A percentile compares a stretch with the other conserved stretches of the same genome.
phyloP scores from a whole-genome alignment of 2,329 filamentous ascomycete genomes.

The Cladobotryum protrusum region DNA sequence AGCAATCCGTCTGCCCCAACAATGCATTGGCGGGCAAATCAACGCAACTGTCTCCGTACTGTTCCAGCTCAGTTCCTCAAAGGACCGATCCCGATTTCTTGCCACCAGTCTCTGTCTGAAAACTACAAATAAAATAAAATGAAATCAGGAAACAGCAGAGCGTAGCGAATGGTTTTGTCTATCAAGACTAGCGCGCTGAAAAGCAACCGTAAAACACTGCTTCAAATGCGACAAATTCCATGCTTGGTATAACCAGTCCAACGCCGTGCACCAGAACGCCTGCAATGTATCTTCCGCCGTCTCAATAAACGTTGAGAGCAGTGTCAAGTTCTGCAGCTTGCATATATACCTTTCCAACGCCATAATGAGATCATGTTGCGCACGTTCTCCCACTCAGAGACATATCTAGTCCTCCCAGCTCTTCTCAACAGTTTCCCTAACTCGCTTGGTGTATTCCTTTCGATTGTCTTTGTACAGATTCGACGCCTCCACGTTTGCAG shows the following conservation, averaged over 20 bases:
- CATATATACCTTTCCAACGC: too few species aligned
- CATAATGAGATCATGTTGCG: too few species aligned
- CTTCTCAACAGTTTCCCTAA: slow-evolving; percentile 96
- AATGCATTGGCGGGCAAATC: too few species aligned
- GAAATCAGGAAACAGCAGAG: too few species aligned
- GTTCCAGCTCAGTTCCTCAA: too few species aligned
- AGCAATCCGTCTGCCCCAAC: too few species aligned
- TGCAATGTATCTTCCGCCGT: slow-evolving; percentile 9
- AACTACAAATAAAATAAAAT: background rate
- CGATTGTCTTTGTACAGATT: slow-evolving; percentile 98
- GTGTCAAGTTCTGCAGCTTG: too few species aligned
- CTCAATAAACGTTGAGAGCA: background rate
- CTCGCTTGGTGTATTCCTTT: slow-evolving; percentile 91
- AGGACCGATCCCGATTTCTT: too few species aligned
- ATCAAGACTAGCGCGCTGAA: background rate
- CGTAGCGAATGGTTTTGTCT: background rate
- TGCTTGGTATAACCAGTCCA: slow-evolving; percentile 28
- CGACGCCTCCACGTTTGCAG: slow-evolving; percentile 94
- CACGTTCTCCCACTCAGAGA: too few species aligned
- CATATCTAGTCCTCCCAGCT: slow-evolving; percentile 81
- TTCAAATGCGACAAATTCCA: slow-evolving; percentile 8
- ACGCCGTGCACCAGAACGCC: slow-evolving; percentile 29
- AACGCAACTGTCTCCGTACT: too few species aligned
- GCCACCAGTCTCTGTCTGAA: background rate
- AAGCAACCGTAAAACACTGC: slow-evolving; percentile 14